Percentiles rank a stretch among this genome's conserved stretches.
These are phyloP conservation scores for Rhinocladiella mackenziei DNA, from an alignment of 2,329 filamentous ascomycete genomes.

Conservation along the genomic window DNA sequence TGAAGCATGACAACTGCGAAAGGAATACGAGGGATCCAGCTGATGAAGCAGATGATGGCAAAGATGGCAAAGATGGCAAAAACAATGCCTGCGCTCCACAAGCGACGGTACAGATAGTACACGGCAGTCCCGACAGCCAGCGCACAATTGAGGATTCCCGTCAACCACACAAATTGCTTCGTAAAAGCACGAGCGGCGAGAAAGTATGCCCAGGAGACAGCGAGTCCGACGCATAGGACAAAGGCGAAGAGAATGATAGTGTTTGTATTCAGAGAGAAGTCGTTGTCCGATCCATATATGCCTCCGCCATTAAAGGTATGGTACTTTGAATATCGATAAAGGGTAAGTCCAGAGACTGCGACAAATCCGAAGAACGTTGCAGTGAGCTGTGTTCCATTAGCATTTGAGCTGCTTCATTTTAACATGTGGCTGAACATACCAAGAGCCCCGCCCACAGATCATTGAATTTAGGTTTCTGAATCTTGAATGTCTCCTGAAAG, in stretches of 20 bases:
- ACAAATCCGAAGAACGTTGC: conserved; percentile 68
- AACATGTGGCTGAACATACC: no score
- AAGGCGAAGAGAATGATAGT: conserved; percentile 83
- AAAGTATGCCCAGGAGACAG: conserved; percentile 74
- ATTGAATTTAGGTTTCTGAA: conserved; percentile 81
- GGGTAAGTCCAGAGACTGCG: conserved; percentile 69
- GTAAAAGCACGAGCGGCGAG: conserved; percentile 71
- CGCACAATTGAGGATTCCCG: conserved; percentile 80
- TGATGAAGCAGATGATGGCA: conserved; percentile 75
- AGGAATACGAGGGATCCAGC: conserved; percentile 85
- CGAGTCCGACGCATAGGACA: conserved; percentile 66
- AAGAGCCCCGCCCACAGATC: conserved; percentile 85
- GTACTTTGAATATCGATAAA: conserved; percentile 68
- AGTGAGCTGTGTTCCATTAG: conserved; percentile 54
- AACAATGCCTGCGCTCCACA: conserved; percentile 81
- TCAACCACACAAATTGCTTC: conserved; percentile 89
- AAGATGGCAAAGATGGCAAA: conserved; percentile 81
- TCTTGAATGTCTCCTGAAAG: conserved; percentile 78
- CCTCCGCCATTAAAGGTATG: conserved; percentile 63
- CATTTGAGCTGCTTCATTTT: no score
- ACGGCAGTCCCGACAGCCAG: conserved; percentile 81
- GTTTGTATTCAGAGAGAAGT: conserved; percentile 71
- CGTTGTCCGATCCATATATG: conserved; percentile 66
- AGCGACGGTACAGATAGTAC: conserved; percentile 72
- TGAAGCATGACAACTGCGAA: conserved; percentile 88